Evolutionary conservation across 2,329 filamentous ascomycete genomes (phyloP).

Genomic region (Ascochyta viciae-villosae): DNA sequence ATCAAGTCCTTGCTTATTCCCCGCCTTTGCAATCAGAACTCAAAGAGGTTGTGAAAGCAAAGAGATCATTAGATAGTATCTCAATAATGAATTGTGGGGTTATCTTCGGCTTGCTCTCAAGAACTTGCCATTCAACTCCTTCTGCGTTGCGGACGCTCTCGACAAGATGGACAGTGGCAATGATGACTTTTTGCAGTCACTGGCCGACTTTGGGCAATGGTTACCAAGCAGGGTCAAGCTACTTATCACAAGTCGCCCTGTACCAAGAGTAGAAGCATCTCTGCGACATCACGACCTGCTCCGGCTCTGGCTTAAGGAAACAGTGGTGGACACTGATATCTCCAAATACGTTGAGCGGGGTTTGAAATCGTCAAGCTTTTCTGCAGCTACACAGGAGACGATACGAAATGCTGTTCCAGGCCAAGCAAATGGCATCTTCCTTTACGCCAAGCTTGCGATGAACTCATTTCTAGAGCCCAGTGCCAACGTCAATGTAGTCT

Average conservation of each 20-base stretch:
- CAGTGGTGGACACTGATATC: constrained; percentile 53
- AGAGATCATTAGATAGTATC: background rate
- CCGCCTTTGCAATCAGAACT: constrained; percentile 32
- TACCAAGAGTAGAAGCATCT: constrained; percentile 38
- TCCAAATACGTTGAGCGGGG: constrained; percentile 44
- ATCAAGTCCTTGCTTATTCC: constrained; percentile 42
- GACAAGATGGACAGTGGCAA: constrained; percentile 57
- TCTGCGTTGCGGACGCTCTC: constrained; percentile 54
- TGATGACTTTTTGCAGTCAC: constrained; percentile 44
- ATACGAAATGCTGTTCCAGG: constrained; percentile 44
- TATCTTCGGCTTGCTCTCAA: constrained; percentile 16
- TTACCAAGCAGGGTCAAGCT: constrained; percentile 49
- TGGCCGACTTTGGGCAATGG: constrained; percentile 45
- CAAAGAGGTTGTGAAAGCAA: constrained; percentile 4
- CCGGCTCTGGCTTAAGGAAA: constrained; percentile 50
- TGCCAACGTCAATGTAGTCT: constrained; percentile 31
- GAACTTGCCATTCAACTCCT: constrained; percentile 32
- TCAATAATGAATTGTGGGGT: constrained; percentile 22
- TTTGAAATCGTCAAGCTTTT: constrained; percentile 22
- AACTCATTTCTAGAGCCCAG: constrained; percentile 43
- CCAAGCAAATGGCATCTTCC: constrained; percentile 53
- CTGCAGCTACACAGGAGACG: background rate
- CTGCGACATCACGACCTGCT: constrained; percentile 37
- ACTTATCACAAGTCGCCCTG: constrained; percentile 54
- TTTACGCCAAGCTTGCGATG: constrained; percentile 55